Conservation (phyloP, 208 protist species). For the Kentomonas sorsogonicus region DNA sequence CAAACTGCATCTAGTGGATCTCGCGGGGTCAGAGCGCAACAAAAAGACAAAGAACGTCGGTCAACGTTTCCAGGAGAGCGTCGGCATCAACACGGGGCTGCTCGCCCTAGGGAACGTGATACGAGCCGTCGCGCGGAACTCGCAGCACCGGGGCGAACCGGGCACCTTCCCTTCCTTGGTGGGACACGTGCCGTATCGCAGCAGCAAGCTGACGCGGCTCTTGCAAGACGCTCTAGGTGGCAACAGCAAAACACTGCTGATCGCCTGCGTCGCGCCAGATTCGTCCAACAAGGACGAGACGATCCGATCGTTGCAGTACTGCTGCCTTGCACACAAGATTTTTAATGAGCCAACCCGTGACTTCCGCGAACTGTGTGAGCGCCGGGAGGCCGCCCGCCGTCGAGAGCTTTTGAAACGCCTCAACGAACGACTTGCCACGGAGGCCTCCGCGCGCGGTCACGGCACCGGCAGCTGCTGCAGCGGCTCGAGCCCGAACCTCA, state of each 20-base stretch:
- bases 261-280: constrained; percentile 83
- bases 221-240: constrained; percentile 88
- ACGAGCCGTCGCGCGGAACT: constrained; percentile 65
- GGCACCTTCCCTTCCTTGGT: too few species aligned
- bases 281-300: constrained; percentile 78
- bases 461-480: too few species aligned
- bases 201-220: constrained; percentile 88
- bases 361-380: too few species aligned
- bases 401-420: too few species aligned
- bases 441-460: too few species aligned
- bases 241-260: constrained; percentile 78
- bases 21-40: constrained; percentile 87
- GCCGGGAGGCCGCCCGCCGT: too few species aligned
- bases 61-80: constrained; percentile 87
- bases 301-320: constrained; percentile 90
- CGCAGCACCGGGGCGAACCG: constrained; percentile 16
- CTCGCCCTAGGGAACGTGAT: constrained; percentile 94
- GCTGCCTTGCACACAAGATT: constrained; percentile 84
- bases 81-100: constrained; percentile 90
- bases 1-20: constrained; percentile 92
- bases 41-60: constrained; percentile 78
- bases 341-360: constrained; percentile 65
- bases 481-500: too few species aligned
- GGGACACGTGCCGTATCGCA: constrained; percentile 81
- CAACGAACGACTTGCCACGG: too few species aligned